These are phyloP conservation scores for Crithidia bombi DNA, from an alignment of 208 protist genomes.

Conservation along the genomic window DNA sequence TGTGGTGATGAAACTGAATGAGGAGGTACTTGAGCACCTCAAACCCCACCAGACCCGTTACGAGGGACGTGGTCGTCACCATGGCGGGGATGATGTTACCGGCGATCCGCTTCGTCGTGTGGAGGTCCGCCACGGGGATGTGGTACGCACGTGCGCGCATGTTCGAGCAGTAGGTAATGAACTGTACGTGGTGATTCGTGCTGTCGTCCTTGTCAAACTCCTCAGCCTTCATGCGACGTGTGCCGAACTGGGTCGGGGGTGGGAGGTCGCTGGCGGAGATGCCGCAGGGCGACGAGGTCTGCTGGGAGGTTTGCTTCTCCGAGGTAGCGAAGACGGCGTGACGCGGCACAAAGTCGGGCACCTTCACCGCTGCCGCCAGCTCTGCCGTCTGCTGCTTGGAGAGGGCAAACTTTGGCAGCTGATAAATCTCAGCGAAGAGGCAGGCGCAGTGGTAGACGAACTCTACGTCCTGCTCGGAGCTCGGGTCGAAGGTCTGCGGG, in stretches of 20 bases:
- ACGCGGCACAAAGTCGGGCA: slow-evolving; percentile 70
- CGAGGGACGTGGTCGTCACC: slow-evolving; percentile 99
- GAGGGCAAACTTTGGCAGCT: slow-evolving; percentile 42
- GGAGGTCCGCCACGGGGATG: slow-evolving; percentile 87
- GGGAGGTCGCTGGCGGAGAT: slow-evolving; percentile 57
- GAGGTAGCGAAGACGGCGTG: slow-evolving; percentile 76
- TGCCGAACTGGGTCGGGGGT: slow-evolving; percentile 38
- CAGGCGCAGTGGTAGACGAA: slow-evolving; percentile 88
- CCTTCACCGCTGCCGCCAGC: slow-evolving; percentile 46
- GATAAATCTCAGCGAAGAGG: slow-evolving; percentile 76
- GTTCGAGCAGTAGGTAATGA: slow-evolving; percentile 93
- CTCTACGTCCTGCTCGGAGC: slow-evolving; percentile 50
- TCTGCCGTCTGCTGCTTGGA: slow-evolving; percentile 47
- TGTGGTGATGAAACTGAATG: slow-evolving; percentile 48
- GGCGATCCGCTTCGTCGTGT: slow-evolving; percentile 91
- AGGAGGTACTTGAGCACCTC: slow-evolving; percentile 98
- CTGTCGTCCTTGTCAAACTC: slow-evolving; percentile 96
- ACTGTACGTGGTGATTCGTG: slow-evolving; percentile 94
- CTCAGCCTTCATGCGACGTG: slow-evolving; percentile 58
- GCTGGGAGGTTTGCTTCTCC: slow-evolving; percentile 68
- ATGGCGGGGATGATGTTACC: slow-evolving; percentile 99
- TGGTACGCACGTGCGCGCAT: slow-evolving; percentile 92
- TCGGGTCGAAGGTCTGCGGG: slow-evolving; percentile 71
- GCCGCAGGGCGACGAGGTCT: slow-evolving; percentile 39
- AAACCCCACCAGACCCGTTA: slow-evolving; percentile 97